Evolutionary conservation across 2,329 filamentous ascomycete species (phyloP).

Genomic region (Aureobasidium sp.): DNA sequence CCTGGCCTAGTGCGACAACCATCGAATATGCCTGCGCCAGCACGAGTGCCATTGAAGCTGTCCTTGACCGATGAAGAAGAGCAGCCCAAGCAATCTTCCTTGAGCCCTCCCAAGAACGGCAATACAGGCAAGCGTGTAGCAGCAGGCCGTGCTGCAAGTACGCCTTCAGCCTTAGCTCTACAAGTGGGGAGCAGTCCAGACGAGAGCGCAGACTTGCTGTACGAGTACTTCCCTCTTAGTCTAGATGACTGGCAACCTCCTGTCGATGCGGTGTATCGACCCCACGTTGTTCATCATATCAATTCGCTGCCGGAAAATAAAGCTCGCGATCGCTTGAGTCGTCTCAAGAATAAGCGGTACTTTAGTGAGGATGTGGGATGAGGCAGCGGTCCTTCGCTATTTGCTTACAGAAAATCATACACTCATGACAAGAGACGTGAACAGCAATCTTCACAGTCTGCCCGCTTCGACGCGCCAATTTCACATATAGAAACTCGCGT

Average conservation of each 20-base stretch:
- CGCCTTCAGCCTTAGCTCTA: constrained; percentile 41
- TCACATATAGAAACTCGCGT: too few relatives aligned
- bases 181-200: constrained; percentile 54
- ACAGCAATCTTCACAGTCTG: too few relatives aligned
- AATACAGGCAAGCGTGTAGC: constrained; percentile 13
- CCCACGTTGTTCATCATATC: constrained; percentile 90
- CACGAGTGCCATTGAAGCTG: constrained; percentile 45
- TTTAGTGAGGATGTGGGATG: constrained; percentile 39
- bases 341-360: constrained; percentile 41
- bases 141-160: constrained; percentile 30
- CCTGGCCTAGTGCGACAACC: constrained; percentile 43
- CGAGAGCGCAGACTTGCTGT: constrained; percentile 76
- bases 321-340: constrained; percentile 18
- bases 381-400: background rate
- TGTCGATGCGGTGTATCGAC: constrained; percentile 82
- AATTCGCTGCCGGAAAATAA: constrained; percentile 36
- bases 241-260: constrained; percentile 90
- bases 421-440: too few relatives aligned
- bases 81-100: constrained; percentile 29
- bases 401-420: background rate
- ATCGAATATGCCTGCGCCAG: constrained; percentile 30
- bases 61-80: constrained; percentile 51
- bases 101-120: background rate
- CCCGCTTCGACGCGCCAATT: too few relatives aligned
- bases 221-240: constrained; percentile 90